Conservation (phyloP, 495 filamentous ascomycete species). For the Amorphotheca resinae region DNA sequence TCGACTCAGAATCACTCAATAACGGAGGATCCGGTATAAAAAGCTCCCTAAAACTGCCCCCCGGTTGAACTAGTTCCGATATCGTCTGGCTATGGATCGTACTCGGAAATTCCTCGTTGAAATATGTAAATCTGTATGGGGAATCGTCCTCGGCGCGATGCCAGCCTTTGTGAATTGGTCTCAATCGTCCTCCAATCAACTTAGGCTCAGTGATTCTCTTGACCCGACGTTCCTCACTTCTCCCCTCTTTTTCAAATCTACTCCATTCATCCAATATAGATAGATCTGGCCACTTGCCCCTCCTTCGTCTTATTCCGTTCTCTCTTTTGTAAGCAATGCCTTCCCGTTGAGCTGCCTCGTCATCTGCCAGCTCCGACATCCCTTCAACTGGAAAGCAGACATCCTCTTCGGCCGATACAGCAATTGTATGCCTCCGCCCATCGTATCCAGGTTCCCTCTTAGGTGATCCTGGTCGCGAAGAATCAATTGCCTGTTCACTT, state of each 20-base stretch:
- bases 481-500: conserved; percentile 32
- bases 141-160: conserved; percentile 79
- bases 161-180: conserved; percentile 72
- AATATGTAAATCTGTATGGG: conserved; percentile 94
- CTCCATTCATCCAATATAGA: conserved; percentile 82
- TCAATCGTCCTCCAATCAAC: conserved; percentile 74
- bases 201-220: conserved; percentile 92
- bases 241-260: conserved; percentile 76
- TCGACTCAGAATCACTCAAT: conserved; percentile 45
- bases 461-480: conserved; percentile 16
- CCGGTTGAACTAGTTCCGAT: conserved; percentile 78
- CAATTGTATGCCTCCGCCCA: conserved; percentile 32
- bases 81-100: conserved; percentile 94
- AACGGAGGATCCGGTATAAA: conserved; percentile 50
- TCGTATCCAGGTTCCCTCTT: conserved; percentile 25
- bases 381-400: conserved; percentile 83
- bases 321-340: conserved; percentile 21
- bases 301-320: conserved; percentile 38
- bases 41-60: conserved; percentile 68
- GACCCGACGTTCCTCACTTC: conserved; percentile 71
- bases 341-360: conserved; percentile 41
- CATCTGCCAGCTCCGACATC: conserved; percentile 66
- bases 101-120: conserved; percentile 89
- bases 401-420: conserved; percentile 59
- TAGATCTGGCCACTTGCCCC: conserved; percentile 46